Evolutionary conservation across 257 asterid genomes (phyloP), one percentile per base, ranked within the genome.

Genomic region (Nemophila menziesii): DNA sequence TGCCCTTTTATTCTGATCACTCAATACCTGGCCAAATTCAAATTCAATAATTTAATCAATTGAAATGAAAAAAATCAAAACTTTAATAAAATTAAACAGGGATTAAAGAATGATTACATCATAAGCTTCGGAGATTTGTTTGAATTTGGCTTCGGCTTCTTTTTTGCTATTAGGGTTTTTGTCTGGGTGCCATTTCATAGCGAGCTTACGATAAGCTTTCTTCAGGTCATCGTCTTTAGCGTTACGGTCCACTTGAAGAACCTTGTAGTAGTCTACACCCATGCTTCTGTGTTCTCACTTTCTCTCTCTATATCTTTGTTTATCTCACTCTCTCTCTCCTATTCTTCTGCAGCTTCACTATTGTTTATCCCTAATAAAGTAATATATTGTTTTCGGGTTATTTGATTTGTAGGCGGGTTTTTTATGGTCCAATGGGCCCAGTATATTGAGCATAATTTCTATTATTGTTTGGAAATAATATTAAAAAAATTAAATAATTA

Each of bases 141-240:
- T 75, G 82, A 79, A 78, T 69, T 74, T 74, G 58, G 84, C 67
- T 46, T 74, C 90, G 36, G 90, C 84, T 11, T 60, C 80, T 16
- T 71, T 73, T 37, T 74, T 78, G 59, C 58, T 78, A 59, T 57
- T 71, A 56, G 90, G 84, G 71, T 78, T 78, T 44, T 78, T 78
- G 49, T 74, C 89, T 16, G 89, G 89, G 6, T 78, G 83, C 89
- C 89, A 78, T 51, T 78, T 78, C 84, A 78, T 78, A 42, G 84
- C 84, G 34, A 78, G 71, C 43, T 71, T 78, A 5, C 89, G 71
- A 42, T 78, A 75, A 20, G 92, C 79, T 64, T 72, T 79, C 57
- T 79, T 79, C 53, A 79, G 70, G 64, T 75, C 85, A 12, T 79
- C 85, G 10, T 79, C 92, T 34, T 55, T 75, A 18, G 79, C 80